Evolutionary conservation across 495 filamentous ascomycete genomes (phyloP), one percentile per base, ranked within the genome.

Genomic region (Xylaria curta): DNA sequence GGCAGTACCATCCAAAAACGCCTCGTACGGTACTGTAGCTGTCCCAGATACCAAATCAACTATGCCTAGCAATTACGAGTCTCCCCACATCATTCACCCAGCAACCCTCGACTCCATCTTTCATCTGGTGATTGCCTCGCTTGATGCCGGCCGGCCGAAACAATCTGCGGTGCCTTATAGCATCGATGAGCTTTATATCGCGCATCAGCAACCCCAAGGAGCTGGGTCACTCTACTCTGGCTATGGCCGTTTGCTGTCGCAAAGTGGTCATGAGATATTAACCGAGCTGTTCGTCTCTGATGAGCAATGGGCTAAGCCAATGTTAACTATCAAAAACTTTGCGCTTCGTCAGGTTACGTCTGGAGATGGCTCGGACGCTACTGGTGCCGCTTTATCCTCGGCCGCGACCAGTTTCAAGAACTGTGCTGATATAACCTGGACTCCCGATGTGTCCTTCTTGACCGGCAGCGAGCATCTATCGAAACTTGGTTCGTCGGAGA

Each of bases 1-100:
- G 53, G 53, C 53, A 31, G 53, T 56, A 13, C 53, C 53, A 56
- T 56, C 53, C 4, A 13, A 56, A 31, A 56, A 56, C 7, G 53
- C 53, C 24, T 56, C 53, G 10, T 56, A 56, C 53, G 53, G 53
- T 6, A 31, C 53, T 2, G 53, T 56, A 28, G 49, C 62, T 10
- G 73, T 85, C 49, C 83, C 83, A 3, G 79, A 86, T 66, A 83
- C 81, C 0, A 77, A 73, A 42, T 72, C 72, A 5, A 71, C 73
- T 24, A 85, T 87, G 85, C 84, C 85, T 1, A 69, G 56, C n/a
- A 66, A 80, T 17, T 80, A 79, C 66, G 76, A 82, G 64, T 75
- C 76, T 38, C 71, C 76, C 0, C 82, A 82, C 69, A 13, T 83
- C 10, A 76, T 85, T 6, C 82, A 85, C 69, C 83, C 83, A 4